Evolutionary conservation across 345 rosid species (phyloP).

Genomic region (Lepidium sativum): DNA sequence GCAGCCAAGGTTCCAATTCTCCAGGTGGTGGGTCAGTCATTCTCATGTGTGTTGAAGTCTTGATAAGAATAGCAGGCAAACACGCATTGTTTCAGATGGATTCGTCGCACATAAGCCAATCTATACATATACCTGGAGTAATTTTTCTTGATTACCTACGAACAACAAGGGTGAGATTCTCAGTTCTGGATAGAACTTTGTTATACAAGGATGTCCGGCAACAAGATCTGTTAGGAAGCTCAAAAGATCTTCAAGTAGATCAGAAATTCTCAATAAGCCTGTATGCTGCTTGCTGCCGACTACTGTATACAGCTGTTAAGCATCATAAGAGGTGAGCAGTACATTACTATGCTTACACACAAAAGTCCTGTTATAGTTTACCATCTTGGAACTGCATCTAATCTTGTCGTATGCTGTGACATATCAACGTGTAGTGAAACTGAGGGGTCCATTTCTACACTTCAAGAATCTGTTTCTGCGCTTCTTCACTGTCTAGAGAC

Average conservation of each 20-base stretch:
- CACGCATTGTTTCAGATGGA: slow-evolving; percentile 57
- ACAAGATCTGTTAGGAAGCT: slow-evolving; percentile 21
- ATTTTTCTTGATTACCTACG: slow-evolving; percentile 48
- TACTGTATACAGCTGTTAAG: slow-evolving; percentile 67
- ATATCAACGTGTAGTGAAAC: slow-evolving; percentile 47
- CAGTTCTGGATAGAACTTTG: slow-evolving; percentile 13
- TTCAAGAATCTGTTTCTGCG: slow-evolving; percentile 56
- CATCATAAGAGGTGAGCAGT: slow-evolving; percentile 60
- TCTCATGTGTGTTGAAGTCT: slow-evolving; percentile 84
- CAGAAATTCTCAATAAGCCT: slow-evolving; percentile 44
- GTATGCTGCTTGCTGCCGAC: slow-evolving; percentile 62
- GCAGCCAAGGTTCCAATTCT: slow-evolving; percentile 21
- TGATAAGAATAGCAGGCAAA: slow-evolving; percentile 73
- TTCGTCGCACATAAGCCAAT: slow-evolving; percentile 67
- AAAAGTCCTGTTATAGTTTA: neutral
- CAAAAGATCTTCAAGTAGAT: slow-evolving; percentile 31
- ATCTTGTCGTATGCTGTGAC: slow-evolving; percentile 11
- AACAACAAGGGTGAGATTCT: slow-evolving; percentile 27
- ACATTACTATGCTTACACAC: neutral
- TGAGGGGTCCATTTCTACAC: slow-evolving; percentile 54
- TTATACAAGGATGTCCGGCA: slow-evolving; percentile 17
- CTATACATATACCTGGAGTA: slow-evolving; percentile 57
- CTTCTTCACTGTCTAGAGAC: slow-evolving; percentile 75
- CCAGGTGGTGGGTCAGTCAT: slow-evolving; percentile 83
- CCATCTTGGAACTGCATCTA: neutral